Base-by-base conservation (phyloP, 2,329 filamentous ascomycete species). In the Fusarium falciforme region DNA sequence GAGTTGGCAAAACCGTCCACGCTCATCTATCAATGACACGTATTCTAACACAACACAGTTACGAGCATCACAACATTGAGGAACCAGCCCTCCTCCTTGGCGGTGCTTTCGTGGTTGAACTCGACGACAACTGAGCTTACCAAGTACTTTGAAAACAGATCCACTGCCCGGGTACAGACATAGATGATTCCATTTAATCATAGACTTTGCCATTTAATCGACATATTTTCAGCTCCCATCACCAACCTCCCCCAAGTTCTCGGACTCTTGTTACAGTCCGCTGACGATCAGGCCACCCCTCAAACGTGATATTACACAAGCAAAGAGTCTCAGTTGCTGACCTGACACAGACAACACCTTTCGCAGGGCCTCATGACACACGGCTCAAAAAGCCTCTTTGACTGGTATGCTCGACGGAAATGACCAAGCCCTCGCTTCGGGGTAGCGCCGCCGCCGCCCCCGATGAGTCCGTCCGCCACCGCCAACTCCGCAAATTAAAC, bases 1-100 rank as follows among this genome's bases (percentile, higher is more conserved):
- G 78, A 79, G 85, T 73, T 29, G 20, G 40, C 12, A 33, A 17
- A n/a, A 5, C 25, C 6, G 5, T 44, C 6, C 36, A 3, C 14
- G 14, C 12, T 16, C 22, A 22, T 35, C 9, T 22, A 10, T 62
- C 2, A 9, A 14, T 25, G 29, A 38, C 27, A 29, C 27, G 42
- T 40, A 33, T 44, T 61, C 75, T 76, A 35, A 76, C 61, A 63
- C 12, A 49, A 27, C 6, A 42, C 42, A 93, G 93, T 82, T 97
- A 96, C 80, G 93, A 96, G 77, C 94, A 96, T 82, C 88, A 93
- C 77, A 94, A 83, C 74, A 89, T 96, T 63, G 84, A 94, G 2
- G 94, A 96, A 82, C 94, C 94, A 3, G 94, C 94, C 0, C 92
- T 97, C 61, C 84, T 96, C 35, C 87, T 96, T 2, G 94, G 94